Evolutionary conservation across 805 yeast species (phyloP), one percentile per base, ranked within the genome.

Genomic region (Brettanomyces custersianus): DNA sequence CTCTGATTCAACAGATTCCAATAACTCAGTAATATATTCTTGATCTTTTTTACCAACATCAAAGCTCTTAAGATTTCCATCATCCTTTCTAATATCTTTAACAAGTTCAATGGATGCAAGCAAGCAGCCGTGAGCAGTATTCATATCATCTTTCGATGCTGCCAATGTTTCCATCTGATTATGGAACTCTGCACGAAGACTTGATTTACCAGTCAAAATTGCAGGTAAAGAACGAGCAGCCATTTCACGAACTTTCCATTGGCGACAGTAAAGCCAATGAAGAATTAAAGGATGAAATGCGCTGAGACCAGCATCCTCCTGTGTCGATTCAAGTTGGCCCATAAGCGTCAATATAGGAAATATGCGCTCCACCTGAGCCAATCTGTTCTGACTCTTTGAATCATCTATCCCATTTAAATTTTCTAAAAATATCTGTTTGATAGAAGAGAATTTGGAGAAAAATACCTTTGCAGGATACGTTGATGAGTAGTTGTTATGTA

Each of bases 231-330:
- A 72, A 49, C 77, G 67, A 0, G 95, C 84, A 0, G 95, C 82
- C 73, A 84, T 72, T 50, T 88, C 96, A 42, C 98, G 69, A 7
- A 92, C 69, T 47, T 86, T 86, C 95, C 95, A 90, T 37, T 68
- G 62, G 29, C 56, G 57, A 40, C 74, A 71, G 1, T 62, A 60
- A 21, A 88, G 58, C 42, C 80, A 68, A 15, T 48, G 35, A 19
- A 62, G 45, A 12, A 84, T 57, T 16, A 70, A 53, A 0, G 68
- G 66, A 33, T 63, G 58, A 47, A 86, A 80, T 5, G 63, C 73
- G 6, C 57, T 58, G 33, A 81, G 51, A 0, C 74, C 79, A 30
- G 61, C 63, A 39, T 69, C 68, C 0, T 73, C 75, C 3, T 72
- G 68, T 0, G 78, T 72, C 5, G 76, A 72, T 37, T 80, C 80